Percentiles rank a stretch among this genome's conserved stretches.
Conservation (phyloP, 805 yeast species). For the Candida ulmi region DNA sequence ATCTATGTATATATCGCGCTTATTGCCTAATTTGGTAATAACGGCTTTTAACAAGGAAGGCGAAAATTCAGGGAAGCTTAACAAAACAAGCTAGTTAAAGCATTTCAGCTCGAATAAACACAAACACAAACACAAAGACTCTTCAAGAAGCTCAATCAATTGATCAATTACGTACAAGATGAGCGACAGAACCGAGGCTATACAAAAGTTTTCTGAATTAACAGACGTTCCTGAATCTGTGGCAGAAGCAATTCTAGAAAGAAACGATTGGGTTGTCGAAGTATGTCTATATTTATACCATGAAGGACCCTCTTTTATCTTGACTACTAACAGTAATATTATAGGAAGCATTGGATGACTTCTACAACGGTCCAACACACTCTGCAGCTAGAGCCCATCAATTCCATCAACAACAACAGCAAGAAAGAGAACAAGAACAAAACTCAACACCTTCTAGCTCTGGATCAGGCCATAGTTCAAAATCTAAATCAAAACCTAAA, state of each 20-base stretch:
- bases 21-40: too few relatives aligned
- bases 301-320: too few relatives aligned
- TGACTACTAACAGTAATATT: neutral
- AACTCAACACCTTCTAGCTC: neutral
- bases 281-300: neutral
- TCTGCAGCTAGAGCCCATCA: too few relatives aligned
- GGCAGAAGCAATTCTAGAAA: constrained; percentile 16
- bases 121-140: too few relatives aligned
- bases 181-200: constrained; percentile 4
- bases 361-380: constrained; percentile 21
- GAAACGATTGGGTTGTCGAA: constrained; percentile 25
- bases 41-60: too few relatives aligned
- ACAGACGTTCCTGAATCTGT: constrained; percentile 17
- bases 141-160: too few relatives aligned
- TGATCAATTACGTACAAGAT: too few relatives aligned
- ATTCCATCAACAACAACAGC: constrained; percentile 7
- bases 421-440: constrained; percentile 1
- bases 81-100: neutral
- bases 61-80: neutral
- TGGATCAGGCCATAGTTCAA: constrained; percentile 1
- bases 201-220: constrained; percentile 14
- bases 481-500: constrained; percentile 16
- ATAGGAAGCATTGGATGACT: constrained; percentile 27
- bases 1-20: too few relatives aligned
- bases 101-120: neutral